Evolutionary conservation across 2,329 filamentous ascomycete species (phyloP).

Genomic region (Penicillium sp.): DNA sequence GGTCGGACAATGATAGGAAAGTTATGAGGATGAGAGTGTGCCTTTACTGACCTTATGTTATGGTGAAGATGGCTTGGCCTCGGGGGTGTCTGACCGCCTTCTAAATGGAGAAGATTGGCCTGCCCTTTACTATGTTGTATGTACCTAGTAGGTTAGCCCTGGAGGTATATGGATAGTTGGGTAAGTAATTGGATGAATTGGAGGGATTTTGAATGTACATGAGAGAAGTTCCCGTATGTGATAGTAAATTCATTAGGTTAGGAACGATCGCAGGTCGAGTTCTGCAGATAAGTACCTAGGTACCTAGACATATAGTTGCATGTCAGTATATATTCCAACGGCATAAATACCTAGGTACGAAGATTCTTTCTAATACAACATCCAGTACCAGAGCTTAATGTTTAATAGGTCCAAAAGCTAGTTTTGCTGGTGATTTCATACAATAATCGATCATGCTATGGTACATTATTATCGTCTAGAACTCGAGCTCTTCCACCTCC

Average conservation of each 20-base stretch:
- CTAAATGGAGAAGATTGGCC: slow-evolving; percentile 5
- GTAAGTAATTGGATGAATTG: not conserved
- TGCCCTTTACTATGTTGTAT: not conserved
- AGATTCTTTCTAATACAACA: too few species aligned
- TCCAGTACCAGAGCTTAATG: too few species aligned
- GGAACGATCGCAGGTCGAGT: not conserved
- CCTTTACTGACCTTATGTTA: slow-evolving; percentile 24
- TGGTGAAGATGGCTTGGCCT: slow-evolving; percentile 16
- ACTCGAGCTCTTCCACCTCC: slow-evolving; percentile 65
- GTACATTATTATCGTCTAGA: slow-evolving; percentile 37
- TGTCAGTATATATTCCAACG: not conserved
- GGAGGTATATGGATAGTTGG: not conserved
- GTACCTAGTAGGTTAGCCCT: too few species aligned
- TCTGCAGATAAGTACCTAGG: too few species aligned
- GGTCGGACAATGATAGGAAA: slow-evolving; percentile 12
- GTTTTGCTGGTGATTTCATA: not conserved
- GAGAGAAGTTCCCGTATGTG: not conserved
- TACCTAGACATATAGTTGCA: too few species aligned
- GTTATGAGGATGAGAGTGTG: slow-evolving; percentile 11
- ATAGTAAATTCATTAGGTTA: not conserved
- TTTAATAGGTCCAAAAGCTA: not conserved
- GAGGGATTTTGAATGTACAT: not conserved
- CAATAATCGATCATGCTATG: not conserved
- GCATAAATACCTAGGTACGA: too few species aligned
- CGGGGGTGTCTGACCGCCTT: slow-evolving; percentile 20